A percentile compares a stretch with the other conserved stretches of the same genome.
Conservation (phyloP, 2,329 filamentous ascomycete species). For the Epichloe hybrida region DNA sequence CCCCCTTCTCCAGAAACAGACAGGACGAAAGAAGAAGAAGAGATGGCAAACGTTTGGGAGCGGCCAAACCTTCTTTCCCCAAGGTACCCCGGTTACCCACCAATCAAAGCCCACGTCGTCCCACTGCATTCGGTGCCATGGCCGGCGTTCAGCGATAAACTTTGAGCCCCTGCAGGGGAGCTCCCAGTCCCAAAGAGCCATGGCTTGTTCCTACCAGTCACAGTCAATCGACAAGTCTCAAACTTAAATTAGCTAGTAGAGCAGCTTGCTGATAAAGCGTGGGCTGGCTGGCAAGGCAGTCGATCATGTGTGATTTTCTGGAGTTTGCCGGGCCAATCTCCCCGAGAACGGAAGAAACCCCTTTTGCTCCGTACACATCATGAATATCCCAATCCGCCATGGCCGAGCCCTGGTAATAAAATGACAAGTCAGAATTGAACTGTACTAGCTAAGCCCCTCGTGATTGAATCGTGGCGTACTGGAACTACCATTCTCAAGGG, state of each 20-base stretch:
- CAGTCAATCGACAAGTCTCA: not conserved
- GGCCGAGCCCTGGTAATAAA: too few species aligned
- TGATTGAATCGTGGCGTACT: too few species aligned
- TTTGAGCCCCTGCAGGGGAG: not conserved
- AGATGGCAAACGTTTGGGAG: too few species aligned
- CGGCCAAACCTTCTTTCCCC: not conserved
- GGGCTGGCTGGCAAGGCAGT: not conserved
- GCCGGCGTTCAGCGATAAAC: constrained; percentile 1
- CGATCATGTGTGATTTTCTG: not conserved
- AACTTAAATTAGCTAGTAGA: not conserved
- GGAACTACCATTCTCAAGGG: too few species aligned
- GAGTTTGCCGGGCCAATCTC: not conserved
- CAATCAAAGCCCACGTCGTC: too few species aligned
- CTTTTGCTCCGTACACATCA: too few species aligned
- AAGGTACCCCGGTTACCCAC: not conserved
- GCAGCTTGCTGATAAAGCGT: not conserved
- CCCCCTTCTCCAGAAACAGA: too few species aligned
- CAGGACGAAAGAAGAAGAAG: too few species aligned
- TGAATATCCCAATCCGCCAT: too few species aligned
- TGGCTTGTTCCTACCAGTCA: not conserved
- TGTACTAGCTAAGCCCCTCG: too few species aligned
- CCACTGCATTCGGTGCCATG: not conserved
- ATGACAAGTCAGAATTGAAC: too few species aligned
- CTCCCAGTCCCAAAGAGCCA: not conserved
- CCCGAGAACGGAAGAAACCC: not conserved